Base-by-base conservation (phyloP, 345 rosid genomes). In the Rhizophora apiculata region DNA sequence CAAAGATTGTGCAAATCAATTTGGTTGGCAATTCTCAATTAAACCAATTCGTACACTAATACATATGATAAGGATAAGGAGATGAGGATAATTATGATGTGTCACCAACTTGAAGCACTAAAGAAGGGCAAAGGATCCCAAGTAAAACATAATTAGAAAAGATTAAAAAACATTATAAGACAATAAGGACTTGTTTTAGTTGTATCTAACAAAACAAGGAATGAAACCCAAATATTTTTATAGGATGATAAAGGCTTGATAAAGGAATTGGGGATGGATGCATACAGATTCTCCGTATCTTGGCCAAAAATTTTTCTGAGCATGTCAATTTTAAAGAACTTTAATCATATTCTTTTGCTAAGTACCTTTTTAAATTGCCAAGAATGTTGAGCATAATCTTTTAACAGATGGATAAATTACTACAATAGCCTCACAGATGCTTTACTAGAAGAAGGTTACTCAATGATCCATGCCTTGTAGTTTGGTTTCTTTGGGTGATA, bases 271-370 rank as follows among this genome's bases (percentile, higher is more conserved):
- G 88, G 88, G 67, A 87, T 94, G 95, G 96, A 94, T 76, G 96
- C 96, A 34, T 94, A 91, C 65, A 82, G 96, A 83, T 89, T 91
- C 72, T 89, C 97, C 21, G 89, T 94, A 82, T 89, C 97, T 66
- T 94, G 98, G 97, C 57, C 97, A 46, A 86, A 96, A 87, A 91
- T 94, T 52, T 88, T 87, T 77, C 98, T 92, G 48, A 82, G 96
- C 88, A 78, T 84, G 90, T 79, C 43, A 26, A 11, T 10, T 24
- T 27, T 13, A 15, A 29, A 65, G 37, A 60, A 29, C 49, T 60
- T 70, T n/a, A 10, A 52, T 63, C 19, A 52, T 58, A 65, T 20
- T 54, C 26, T 70, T 74, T 63, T 68, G 74, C 80, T 88, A 95
- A 84, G 26, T 10, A 27, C 24, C 22, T 22, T 22, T 56, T 22